phyloP scores from a whole-genome alignment of 495 filamentous ascomycete genomes.

The Elasticomyces elasticus region DNA sequence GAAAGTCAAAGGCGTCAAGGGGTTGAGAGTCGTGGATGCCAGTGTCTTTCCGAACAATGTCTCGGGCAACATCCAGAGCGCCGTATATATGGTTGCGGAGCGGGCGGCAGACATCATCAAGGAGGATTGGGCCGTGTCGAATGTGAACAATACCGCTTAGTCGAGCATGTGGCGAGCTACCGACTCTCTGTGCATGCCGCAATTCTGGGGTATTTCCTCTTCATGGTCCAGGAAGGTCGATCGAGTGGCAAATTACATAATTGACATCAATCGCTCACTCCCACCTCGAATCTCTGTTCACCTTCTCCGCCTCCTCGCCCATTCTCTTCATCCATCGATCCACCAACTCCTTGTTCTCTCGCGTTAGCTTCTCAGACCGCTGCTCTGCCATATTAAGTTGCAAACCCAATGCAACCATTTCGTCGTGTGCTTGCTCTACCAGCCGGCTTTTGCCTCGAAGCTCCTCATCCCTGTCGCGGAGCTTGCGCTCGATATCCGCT shows the following conservation, averaged over 20 bases:
- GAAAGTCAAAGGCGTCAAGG: constrained; percentile 39
- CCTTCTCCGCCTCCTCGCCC: constrained; percentile 72
- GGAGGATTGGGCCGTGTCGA: no score
- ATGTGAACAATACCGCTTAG: no score
- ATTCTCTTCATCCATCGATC: constrained; percentile 85
- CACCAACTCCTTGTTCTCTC: constrained; percentile 82
- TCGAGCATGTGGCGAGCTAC: no score
- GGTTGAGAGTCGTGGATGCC: constrained; percentile 45
- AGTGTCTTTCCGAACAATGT: constrained; percentile 49
- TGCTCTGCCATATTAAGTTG: constrained; percentile 81
- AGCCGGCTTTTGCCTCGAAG: constrained; percentile 69
- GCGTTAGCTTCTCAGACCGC: constrained; percentile 51
- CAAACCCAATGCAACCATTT: constrained; percentile 72
- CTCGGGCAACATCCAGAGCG: constrained; percentile 40
- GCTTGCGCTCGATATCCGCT: constrained; percentile 45
- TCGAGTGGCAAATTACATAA: no score
- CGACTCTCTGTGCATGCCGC: no score
- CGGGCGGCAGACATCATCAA: constrained; percentile 28
- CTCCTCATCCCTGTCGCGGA: constrained; percentile 79
- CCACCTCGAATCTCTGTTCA: constrained; percentile 55
- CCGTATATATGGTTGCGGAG: constrained; percentile 52
- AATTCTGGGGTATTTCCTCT: no score
- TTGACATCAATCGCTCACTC: constrained; percentile 7
- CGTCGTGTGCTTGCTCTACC: constrained; percentile 82
- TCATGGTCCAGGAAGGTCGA: no score